Percentiles rank a stretch among this genome's conserved stretches.
Conservation (phyloP, 768 basidiomycete species). For the Lactarius sanguifluus region DNA sequence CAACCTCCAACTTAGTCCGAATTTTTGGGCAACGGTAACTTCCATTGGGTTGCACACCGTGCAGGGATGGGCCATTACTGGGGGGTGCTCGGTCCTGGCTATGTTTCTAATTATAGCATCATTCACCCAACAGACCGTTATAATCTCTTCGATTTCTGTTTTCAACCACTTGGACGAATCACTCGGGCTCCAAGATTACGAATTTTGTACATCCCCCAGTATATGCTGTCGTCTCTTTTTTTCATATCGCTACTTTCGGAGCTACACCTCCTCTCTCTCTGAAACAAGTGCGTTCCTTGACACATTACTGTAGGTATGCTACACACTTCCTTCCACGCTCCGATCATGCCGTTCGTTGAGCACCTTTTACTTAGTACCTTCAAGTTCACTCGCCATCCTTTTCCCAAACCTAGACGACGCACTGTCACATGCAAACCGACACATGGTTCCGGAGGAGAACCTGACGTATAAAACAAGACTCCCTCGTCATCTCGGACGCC, state of each 20-base stretch:
- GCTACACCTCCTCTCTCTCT: constrained; percentile 61
- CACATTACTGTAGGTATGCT: no score
- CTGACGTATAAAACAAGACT: no score
- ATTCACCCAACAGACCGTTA: constrained; percentile 46
- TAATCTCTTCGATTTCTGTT: constrained; percentile 60
- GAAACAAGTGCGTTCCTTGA: constrained; percentile 45
- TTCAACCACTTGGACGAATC: constrained; percentile 46
- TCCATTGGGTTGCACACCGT: constrained; percentile 60
- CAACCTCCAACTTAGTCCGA: constrained; percentile 46
- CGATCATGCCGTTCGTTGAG: no score
- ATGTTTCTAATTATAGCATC: constrained; percentile 6
- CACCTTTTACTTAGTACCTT: no score
- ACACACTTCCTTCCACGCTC: no score
- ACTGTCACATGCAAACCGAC: no score
- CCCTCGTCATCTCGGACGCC: no score
- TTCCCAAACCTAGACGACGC: no score
- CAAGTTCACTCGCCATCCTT: no score
- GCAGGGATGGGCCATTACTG: constrained; percentile 78
- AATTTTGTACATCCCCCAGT: constrained; percentile 79
- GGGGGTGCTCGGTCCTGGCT: constrained; percentile 53
- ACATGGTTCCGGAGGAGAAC: no score
- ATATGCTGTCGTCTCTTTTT: constrained; percentile 80
- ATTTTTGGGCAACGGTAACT: constrained; percentile 55
- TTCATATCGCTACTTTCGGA: constrained; percentile 80
- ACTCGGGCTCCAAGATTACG: constrained; percentile 49